Evolutionary conservation across 495 filamentous ascomycete species (phyloP), one percentile per base, ranked within the genome.

Genomic region (Aspergillus avenaceus): DNA sequence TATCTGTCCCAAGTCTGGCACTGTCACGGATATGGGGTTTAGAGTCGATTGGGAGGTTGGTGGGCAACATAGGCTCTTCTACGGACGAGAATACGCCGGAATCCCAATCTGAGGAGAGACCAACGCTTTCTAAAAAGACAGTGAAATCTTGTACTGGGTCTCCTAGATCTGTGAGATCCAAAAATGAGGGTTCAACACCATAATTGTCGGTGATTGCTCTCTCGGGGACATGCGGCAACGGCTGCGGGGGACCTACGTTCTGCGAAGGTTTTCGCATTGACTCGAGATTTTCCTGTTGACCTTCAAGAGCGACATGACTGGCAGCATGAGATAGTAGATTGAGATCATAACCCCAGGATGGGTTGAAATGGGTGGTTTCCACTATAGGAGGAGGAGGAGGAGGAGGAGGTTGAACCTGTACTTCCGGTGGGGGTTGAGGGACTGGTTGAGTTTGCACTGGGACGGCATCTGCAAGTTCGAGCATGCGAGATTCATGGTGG

Each of bases 71-170:
- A 8, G 69, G 68, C 5, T 76, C 73, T 50, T 75, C 73, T 4
- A 75, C 70, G 2, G 64, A 66, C 4, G 71, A 74, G 44, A 77
- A 77, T 12, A 77, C 65, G 7, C 73, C 73, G 1, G 72, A 75
- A 49, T 77, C 72, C 73, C 73, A 77, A 47, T 77, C 73, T 9
- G 72, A 74, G 2, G 73, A 75, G n/a, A 77, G 56, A 7, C 73
- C 73, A 19, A 77, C 73, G 53, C 72, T 75, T 46, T 77, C 73
- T 31, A 77, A 43, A 41, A 77, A 77, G 31, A 77, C 69, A 0
- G 72, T 74, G 45, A 77, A 77, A 47, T 77, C 73, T 47, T 77
- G 73, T 23, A 77, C 72, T 0, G 73, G 73, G 45, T 77, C 73
- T 1, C 72, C 73, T 19, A 77, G 52, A 45, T 74, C 72, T 22